These are phyloP conservation scores for Pichia sp. DNA, from an alignment of 1,139 yeast genomes.

Conservation along the genomic window DNA sequence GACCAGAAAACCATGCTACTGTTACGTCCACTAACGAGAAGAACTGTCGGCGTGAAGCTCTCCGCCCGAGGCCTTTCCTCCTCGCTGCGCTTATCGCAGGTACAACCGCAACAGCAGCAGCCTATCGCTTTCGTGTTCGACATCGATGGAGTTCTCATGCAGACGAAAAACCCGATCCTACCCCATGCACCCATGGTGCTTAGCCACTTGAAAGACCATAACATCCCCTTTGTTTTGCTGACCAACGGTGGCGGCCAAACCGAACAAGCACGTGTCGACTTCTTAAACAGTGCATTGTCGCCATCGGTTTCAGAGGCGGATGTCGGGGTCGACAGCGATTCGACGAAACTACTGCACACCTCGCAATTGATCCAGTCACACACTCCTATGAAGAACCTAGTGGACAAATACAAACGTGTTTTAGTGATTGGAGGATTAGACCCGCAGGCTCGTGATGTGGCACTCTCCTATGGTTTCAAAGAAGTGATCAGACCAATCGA, in stretches of 20 bases:
- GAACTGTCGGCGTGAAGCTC: background rate
- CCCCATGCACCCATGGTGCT: slow-evolving; percentile 67
- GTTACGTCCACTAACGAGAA: background rate
- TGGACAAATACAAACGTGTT: slow-evolving; percentile 52
- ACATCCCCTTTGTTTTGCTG: slow-evolving; percentile 74
- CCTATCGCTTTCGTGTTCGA: slow-evolving; percentile 30
- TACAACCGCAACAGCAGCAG: background rate
- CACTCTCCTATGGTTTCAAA: slow-evolving; percentile 71
- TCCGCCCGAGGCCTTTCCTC: background rate
- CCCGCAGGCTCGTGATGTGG: slow-evolving; percentile 67
- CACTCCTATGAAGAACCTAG: slow-evolving; percentile 75
- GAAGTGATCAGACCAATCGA: slow-evolving; percentile 79
- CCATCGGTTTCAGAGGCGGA: slow-evolving; percentile 31
- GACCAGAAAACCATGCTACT: background rate
- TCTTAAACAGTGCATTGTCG: slow-evolving; percentile 41
- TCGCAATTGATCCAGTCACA: slow-evolving; percentile 82
- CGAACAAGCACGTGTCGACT: slow-evolving; percentile 60
- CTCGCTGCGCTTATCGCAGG: background rate
- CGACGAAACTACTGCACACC: slow-evolving; percentile 38
- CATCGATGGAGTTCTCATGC: slow-evolving; percentile 85
- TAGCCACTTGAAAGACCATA: slow-evolving; percentile 45
- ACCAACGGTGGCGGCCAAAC: slow-evolving; percentile 92
- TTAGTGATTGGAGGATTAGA: slow-evolving; percentile 84
- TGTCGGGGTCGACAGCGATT: background rate
- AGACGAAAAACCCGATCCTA: slow-evolving; percentile 55